phyloP scores from a whole-genome alignment of 2,329 filamentous ascomycete species.

The Chrysosporium keratinophilum region DNA sequence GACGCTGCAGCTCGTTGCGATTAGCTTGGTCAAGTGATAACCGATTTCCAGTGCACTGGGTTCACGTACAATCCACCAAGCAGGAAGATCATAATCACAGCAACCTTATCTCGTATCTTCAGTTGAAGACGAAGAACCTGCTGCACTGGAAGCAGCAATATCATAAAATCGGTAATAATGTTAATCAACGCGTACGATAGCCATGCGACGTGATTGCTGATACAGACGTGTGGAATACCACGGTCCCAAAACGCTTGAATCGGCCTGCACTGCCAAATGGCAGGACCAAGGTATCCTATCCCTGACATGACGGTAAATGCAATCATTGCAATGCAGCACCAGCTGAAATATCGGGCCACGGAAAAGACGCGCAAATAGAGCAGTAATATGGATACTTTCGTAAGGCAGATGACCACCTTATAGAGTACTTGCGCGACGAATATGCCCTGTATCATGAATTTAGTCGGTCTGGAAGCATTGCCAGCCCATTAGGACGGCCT shows the following conservation, averaged over 20 bases:
- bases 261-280: constrained; percentile 21
- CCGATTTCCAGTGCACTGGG: not conserved
- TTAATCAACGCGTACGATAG: constrained; percentile 21
- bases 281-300: constrained; percentile 18
- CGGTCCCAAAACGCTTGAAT: constrained; percentile 20
- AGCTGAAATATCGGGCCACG: constrained; percentile 34
- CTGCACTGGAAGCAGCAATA: constrained; percentile 20
- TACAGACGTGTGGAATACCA: constrained; percentile 18
- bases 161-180: constrained; percentile 21
- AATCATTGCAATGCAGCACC: constrained; percentile 30
- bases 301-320: constrained; percentile 15
- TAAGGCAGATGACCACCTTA: constrained; percentile 45
- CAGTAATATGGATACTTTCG: constrained; percentile 44
- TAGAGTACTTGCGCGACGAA: constrained; percentile 46
- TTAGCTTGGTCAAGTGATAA: not conserved
- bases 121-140: constrained; percentile 19
- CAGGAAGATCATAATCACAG: constrained; percentile 18
- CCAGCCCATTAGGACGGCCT: not conserved
- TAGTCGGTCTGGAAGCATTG: not conserved
- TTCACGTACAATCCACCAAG: constrained; percentile 21
- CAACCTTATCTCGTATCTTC: constrained; percentile 17
- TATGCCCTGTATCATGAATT: constrained; percentile 34
- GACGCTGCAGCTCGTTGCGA: constrained; percentile 6
- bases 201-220: constrained; percentile 18
- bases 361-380: constrained; percentile 48